These are phyloP conservation scores for Fonsecaea erecta DNA, from an alignment of 2,329 filamentous ascomycete genomes.

Conservation along the genomic window DNA sequence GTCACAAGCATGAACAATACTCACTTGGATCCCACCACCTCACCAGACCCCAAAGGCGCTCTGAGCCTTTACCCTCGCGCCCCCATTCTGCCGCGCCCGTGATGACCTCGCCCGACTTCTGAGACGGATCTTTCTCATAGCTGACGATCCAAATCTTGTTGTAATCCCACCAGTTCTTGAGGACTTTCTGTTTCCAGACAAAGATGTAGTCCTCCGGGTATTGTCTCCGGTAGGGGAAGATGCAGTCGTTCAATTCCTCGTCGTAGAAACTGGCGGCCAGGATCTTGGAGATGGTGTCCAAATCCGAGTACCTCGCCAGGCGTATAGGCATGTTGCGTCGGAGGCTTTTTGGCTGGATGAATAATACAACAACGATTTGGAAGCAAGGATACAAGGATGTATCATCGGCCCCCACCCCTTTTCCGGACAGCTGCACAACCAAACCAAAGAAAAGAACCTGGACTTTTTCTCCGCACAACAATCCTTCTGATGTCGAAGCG, in stretches of 20 bases:
- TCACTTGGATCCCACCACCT: conserved; percentile 30
- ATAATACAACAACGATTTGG: too few relatives aligned
- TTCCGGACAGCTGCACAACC: too few relatives aligned
- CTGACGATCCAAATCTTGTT: conserved; percentile 21
- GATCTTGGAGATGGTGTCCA: conserved; percentile 22
- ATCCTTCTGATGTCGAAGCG: background rate
- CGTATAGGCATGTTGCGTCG: conserved; percentile 29
- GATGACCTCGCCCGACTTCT: conserved; percentile 10
- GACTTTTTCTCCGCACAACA: background rate
- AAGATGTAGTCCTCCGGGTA: conserved; percentile 20
- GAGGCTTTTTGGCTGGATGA: background rate
- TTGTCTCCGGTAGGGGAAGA: conserved; percentile 25
- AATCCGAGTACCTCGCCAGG: conserved; percentile 18
- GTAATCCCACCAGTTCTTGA: conserved; percentile 25
- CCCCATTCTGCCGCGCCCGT: conserved; percentile 26
- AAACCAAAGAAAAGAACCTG: too few relatives aligned
- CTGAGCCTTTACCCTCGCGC: conserved; percentile 24
- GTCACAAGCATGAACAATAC: conserved; percentile 5
- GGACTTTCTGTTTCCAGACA: conserved; percentile 13
- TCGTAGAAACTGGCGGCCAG: conserved; percentile 22
- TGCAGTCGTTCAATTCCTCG: conserved; percentile 18
- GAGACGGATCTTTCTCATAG: background rate
- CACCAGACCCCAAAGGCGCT: conserved; percentile 19
- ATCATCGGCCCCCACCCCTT: background rate
- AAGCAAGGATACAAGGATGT: background rate